These are phyloP conservation scores for Nicotiana tomentosiformis DNA, from an alignment of 257 asterid genomes.

Conservation along the genomic window DNA sequence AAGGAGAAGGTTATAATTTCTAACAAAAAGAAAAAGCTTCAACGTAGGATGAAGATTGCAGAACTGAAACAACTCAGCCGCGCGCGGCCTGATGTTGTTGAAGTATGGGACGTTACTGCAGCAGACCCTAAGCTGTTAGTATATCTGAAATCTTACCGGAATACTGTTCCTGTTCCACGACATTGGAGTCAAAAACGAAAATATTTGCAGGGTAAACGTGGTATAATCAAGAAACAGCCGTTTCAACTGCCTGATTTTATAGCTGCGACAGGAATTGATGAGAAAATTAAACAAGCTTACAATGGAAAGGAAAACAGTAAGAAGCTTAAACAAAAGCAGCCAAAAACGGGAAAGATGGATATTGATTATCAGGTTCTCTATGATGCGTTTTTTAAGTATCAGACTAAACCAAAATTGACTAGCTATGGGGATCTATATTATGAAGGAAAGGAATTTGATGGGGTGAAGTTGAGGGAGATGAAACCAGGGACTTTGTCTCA, in stretches of 20 bases:
- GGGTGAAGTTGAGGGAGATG: slow-evolving; percentile 96
- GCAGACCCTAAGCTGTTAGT: slow-evolving; percentile 90
- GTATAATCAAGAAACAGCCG: slow-evolving; percentile 84
- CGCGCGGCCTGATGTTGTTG: slow-evolving; percentile 53
- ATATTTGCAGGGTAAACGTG: slow-evolving; percentile 96
- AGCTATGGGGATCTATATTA: slow-evolving; percentile 79
- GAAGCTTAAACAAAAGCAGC: slow-evolving; percentile 95
- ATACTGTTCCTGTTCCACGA: slow-evolving; percentile 97
- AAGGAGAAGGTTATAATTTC: slow-evolving; percentile 70
- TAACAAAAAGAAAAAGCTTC: slow-evolving; percentile 94
- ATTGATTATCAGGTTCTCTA: slow-evolving; percentile 98
- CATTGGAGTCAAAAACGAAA: slow-evolving; percentile 98
- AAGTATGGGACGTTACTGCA: slow-evolving; percentile 99
- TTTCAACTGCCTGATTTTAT: slow-evolving; percentile 97
- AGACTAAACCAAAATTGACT: slow-evolving; percentile 94
- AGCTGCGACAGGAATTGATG: slow-evolving; percentile 94
- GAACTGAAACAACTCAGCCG: slow-evolving; percentile 67
- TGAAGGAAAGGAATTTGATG: slow-evolving; percentile 96
- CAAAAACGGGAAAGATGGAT: slow-evolving; percentile 99
- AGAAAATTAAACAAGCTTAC: slow-evolving; percentile 96
- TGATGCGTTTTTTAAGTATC: slow-evolving; percentile 95
- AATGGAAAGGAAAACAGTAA: slow-evolving; percentile 94
- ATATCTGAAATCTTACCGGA: slow-evolving; percentile 83
- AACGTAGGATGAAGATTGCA: slow-evolving; percentile 91
- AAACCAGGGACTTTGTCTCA: slow-evolving; percentile 82